Conservation (phyloP, 768 basidiomycete species). For the Gloeostereum incarnatum region DNA sequence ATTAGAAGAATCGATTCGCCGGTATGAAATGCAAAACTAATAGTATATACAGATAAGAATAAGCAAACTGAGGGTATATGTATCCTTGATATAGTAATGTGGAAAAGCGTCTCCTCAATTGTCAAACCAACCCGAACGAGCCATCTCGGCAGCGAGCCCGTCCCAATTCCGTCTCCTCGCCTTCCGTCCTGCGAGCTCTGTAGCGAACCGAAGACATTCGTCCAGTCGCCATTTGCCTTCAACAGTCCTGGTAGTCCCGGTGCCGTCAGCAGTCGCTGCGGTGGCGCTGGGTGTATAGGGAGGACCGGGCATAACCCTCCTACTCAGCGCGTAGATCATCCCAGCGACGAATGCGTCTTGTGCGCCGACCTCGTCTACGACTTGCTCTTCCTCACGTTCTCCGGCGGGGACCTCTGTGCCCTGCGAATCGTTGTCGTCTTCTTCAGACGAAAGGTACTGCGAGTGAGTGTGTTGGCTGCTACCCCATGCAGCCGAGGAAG, state of each 20-base stretch:
- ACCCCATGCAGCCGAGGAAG: slow-evolving; percentile 49
- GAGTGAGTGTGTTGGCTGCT: slow-evolving; percentile 17
- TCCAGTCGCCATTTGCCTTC: slow-evolving; percentile 67
- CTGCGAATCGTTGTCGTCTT: slow-evolving; percentile 51
- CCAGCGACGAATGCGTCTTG: slow-evolving; percentile 82
- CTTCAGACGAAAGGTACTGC: slow-evolving; percentile 17
- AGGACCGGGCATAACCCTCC: slow-evolving; percentile 60
- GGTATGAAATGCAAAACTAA: too few relatives aligned
- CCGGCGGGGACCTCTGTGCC: slow-evolving; percentile 46
- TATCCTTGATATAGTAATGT: too few relatives aligned
- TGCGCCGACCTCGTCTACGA: slow-evolving; percentile 66
- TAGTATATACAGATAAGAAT: too few relatives aligned
- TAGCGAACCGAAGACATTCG: slow-evolving; percentile 83
- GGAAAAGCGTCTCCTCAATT: too few relatives aligned
- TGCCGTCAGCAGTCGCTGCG: slow-evolving; percentile 20
- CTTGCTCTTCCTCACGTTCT: slow-evolving; percentile 27
- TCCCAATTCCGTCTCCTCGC: slow-evolving; percentile 54
- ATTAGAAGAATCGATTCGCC: too few relatives aligned
- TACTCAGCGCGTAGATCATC: slow-evolving; percentile 76
- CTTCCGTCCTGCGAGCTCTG: slow-evolving; percentile 73
- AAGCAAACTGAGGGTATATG: too few relatives aligned
- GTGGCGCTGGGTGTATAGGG: slow-evolving; percentile 59
- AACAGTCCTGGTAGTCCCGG: too few relatives aligned
- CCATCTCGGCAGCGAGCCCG: slow-evolving; percentile 69
- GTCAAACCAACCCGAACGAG: slow-evolving; percentile 69